A percentile compares a stretch with the other conserved stretches of the same genome.
phyloP scores from a whole-genome alignment of 2,329 filamentous ascomycete genomes.

The Exophiala calicioides region DNA sequence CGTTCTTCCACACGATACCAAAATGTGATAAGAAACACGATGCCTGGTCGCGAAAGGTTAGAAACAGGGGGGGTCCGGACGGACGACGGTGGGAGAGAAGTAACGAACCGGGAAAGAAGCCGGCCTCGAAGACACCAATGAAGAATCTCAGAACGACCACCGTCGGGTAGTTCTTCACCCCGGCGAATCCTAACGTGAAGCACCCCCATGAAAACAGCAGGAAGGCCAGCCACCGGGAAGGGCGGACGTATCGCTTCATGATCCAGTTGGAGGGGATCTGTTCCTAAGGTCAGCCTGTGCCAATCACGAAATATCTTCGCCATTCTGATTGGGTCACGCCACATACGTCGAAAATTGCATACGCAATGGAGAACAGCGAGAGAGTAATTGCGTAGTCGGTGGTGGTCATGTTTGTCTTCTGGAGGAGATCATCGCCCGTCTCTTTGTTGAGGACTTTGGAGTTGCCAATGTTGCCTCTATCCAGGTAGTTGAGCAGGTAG shows the following conservation, averaged over 20 bases:
- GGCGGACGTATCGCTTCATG: constrained; percentile 42
- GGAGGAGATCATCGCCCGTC: constrained; percentile 62
- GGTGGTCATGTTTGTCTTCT: constrained; percentile 62
- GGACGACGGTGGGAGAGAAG: neutral
- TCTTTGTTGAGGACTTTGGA: constrained; percentile 66
- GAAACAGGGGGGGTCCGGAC: neutral
- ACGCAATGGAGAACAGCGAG: constrained; percentile 52
- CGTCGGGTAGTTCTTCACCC: constrained; percentile 44
- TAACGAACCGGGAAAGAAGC: constrained; percentile 47
- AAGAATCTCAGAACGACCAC: constrained; percentile 52
- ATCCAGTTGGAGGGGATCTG: constrained; percentile 49
- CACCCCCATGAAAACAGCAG: constrained; percentile 54
- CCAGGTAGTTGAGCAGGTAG: constrained; percentile 68
- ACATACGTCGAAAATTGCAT: constrained; percentile 54
- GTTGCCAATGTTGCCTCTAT: constrained; percentile 68
- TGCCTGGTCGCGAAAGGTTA: constrained; percentile 25
- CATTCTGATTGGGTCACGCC: too few relatives aligned
- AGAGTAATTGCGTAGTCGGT: constrained; percentile 60
- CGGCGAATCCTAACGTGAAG: constrained; percentile 51
- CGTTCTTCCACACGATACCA: constrained; percentile 60
- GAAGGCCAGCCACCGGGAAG: constrained; percentile 49
- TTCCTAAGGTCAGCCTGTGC: too few relatives aligned
- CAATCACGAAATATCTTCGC: too few relatives aligned
- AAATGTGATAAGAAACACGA: constrained; percentile 54
- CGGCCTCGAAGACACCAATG: constrained; percentile 54